Base-by-base conservation (phyloP, 1,139 yeast species). In the Protomyces arabidopsidicola region DNA sequence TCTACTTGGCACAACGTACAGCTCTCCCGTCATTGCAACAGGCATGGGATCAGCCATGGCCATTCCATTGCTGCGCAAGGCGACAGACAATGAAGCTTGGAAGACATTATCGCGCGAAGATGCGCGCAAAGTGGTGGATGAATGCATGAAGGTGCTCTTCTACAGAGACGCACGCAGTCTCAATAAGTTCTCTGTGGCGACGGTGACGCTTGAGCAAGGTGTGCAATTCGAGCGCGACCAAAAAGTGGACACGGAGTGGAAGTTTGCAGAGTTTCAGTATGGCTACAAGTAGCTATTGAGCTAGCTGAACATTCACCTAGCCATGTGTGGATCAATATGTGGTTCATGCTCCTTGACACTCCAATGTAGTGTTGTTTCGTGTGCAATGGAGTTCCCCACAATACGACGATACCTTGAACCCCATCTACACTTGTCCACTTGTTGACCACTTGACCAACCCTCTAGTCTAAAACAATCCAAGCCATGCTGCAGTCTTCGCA, bases 1-100 rank as follows among this genome's bases (percentile, higher is more conserved):
- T 75, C 79, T 95, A 68, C 81, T 90, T 66, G 99, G 99, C 55
- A 97, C 91, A 22, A 83, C 96, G 0, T 95, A 88, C 75, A 82
- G 89, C 8, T 82, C 98, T 0, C 95, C 97, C 39, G 82, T 96
- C 2, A 78, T 95, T 67, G 97, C 98, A 58, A 91, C 98, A 1
- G 99, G 99, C 0, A 93, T 91, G 75, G 99, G 98, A 65, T 87
- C 96, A 12, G 93, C 95, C 75, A 80, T 95, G 75, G 98, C 98
- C 2, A 78, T 90, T 53, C 99, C 99, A 42, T 78, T 95, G 70
- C 81, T 95, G 74, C 86, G 99, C 78, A 85, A 88, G 73, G 89
- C 88, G 57, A 96, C 91, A 65, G 78, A 79, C 55, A 97, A 91
- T 69, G 85, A 82, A 45, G 97, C 90, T 70, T 85, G 80, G 70